Conservation (phyloP, 179 eudicot genomes). For the Carnegiea gigantea region DNA sequence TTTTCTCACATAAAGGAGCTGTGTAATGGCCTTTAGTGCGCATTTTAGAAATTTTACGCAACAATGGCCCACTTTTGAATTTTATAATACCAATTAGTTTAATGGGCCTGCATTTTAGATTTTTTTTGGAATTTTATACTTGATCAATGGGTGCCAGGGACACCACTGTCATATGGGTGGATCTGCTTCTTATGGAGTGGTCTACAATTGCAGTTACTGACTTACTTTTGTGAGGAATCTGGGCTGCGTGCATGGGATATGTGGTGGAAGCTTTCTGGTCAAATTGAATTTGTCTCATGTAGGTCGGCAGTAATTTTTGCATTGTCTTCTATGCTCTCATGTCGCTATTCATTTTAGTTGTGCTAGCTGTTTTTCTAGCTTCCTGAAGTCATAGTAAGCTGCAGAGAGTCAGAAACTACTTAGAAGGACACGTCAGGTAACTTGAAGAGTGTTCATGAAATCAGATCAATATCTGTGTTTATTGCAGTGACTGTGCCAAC, state of each 20-base stretch:
- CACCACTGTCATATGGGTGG: background rate
- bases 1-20: background rate
- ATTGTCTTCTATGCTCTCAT: background rate
- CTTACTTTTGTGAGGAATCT: slow-evolving; percentile 1
- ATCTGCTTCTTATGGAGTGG: background rate
- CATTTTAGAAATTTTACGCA: background rate
- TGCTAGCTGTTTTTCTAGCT: background rate
- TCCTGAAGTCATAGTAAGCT: background rate
- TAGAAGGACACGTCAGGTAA: background rate
- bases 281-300: background rate
- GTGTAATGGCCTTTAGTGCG: background rate
- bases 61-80: background rate
- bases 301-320: background rate
- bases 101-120: background rate
- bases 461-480: slow-evolving; percentile 8
- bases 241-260: background rate
- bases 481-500: slow-evolving; percentile 2
- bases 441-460: background rate
- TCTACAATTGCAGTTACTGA: background rate
- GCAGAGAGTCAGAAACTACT: background rate
- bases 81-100: background rate
- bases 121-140: too few species aligned
- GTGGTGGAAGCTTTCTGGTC: background rate
- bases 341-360: background rate
- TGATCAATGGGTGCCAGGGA: background rate